Evolutionary conservation across 345 rosid genomes (phyloP), one percentile per base, ranked within the genome.

Genomic region (Linum usitatissimum): DNA sequence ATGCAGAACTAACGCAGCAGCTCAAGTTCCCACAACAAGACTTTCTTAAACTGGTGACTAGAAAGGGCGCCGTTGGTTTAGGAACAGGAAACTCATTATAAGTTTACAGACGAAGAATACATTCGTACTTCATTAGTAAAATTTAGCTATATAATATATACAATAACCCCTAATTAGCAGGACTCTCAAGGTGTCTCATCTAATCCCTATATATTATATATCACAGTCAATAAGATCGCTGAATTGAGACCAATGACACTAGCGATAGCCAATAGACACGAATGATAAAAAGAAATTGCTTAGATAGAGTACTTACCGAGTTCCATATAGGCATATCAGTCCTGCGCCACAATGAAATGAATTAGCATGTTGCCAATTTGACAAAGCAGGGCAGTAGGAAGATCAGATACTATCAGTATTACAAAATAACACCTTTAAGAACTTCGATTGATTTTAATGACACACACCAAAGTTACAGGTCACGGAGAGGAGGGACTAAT

Each of bases 271-370:
- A 34, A 7, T 34, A 34, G 8, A 28, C 6, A 55, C 30, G 4
- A 9, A 55, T 55, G 30, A 55, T 8, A 9, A 15, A 6, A 55
- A 55, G 23, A 18, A 55, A 55, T 18, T 10, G 51, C 51, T 45
- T 34, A 34, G 15, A 45, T 15, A 34, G 38, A 34, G 69, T 49
- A 80, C 85, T 84, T 77, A 88, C 98, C 30, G 91, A 81, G 63
- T 87, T 89, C 98, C 98, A 92, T 31, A 67, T 61, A 9, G 98
- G 98, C 51, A 76, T 85, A 45, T 89, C 88, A 19, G 95, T 89
- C 55, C 98, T 92, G 89, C 69, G 82, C 38, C 65, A 63, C 64
- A 75, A 77, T 40, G 20, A 53, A 38, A 68, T 68, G 15, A 49
- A 63, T 49, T 0, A 18, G 23, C 17, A 51, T 63, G 28, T n/a